Conservation (phyloP, 176 grass and related monocot genomes). For the Eragrostis curvula region DNA sequence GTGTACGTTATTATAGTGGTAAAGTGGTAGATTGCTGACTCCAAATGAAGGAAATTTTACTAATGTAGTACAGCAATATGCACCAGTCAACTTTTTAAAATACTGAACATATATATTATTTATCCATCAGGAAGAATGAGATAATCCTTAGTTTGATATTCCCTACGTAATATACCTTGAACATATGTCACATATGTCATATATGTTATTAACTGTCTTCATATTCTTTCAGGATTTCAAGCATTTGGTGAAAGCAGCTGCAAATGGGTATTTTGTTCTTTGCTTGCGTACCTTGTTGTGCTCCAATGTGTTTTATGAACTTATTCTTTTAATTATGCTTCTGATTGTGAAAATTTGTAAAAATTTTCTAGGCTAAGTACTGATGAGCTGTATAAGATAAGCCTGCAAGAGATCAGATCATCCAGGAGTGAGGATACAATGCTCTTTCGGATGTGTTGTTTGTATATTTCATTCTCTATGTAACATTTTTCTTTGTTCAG, state of each 20-base stretch:
- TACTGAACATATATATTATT: too few species aligned
- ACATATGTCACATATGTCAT: too few species aligned
- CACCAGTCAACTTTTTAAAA: too few species aligned
- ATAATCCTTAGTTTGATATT: too few species aligned
- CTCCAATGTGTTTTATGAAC: background rate
- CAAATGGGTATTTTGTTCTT: slow-evolving; percentile 21
- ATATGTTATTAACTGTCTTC: slow-evolving; percentile 1
- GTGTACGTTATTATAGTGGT: too few species aligned
- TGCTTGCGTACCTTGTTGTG: background rate
- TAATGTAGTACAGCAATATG: too few species aligned
- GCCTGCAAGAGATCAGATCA: slow-evolving; percentile 1
- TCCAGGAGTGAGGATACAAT: slow-evolving; percentile 32
- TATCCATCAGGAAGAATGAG: too few species aligned
- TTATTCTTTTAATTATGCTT: slow-evolving; percentile 9
- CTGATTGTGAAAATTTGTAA: background rate
- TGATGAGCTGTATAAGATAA: slow-evolving; percentile 22
- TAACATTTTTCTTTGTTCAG: slow-evolving; percentile 33
- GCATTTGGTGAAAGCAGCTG: slow-evolving; percentile 22
- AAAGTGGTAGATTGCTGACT: too few species aligned
- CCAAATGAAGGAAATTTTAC: too few species aligned
- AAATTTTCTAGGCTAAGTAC: slow-evolving; percentile 1
- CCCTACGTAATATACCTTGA: too few species aligned
- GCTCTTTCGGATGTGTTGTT: slow-evolving; percentile 16
- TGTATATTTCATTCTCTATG: slow-evolving; percentile 17
- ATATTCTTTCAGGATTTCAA: slow-evolving; percentile 39